phyloP scores from a whole-genome alignment of 495 filamentous ascomycete genomes.

The Xylaria scruposa region DNA sequence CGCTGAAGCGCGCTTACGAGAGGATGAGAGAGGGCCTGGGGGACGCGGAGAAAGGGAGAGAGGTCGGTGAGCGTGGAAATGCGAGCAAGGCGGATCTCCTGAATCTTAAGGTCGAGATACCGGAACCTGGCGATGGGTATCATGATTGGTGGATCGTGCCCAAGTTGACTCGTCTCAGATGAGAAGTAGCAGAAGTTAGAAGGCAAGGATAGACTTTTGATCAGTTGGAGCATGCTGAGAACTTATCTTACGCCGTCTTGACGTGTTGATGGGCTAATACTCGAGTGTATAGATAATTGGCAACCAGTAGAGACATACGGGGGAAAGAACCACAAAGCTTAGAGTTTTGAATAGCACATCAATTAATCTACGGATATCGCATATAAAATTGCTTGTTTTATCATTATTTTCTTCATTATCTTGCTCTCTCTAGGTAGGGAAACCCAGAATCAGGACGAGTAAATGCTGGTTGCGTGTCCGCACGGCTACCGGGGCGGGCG shows the following conservation, averaged over 20 bases:
- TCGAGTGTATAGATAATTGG: neutral
- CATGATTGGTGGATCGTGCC: conserved; percentile 84
- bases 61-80: conserved; percentile 25
- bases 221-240: neutral
- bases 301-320: neutral
- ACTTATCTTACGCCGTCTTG: neutral
- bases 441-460: neutral
- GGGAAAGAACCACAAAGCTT: neutral
- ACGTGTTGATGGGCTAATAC: neutral
- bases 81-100: conserved; percentile 29
- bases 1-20: conserved; percentile 56
- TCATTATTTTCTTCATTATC: neutral
- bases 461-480: neutral
- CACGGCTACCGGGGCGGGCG: too few relatives aligned
- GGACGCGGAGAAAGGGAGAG: neutral
- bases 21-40: conserved; percentile 20
- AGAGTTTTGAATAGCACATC: neutral
- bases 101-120: conserved; percentile 61
- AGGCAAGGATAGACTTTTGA: neutral
- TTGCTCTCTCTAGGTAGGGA: neutral
- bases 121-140: conserved; percentile 61
- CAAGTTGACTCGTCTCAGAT: conserved; percentile 49
- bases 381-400: neutral
- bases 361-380: neutral
- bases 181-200: neutral